phyloP scores from a whole-genome alignment of 768 basidiomycete genomes.

The Auricularia heimuer region DNA sequence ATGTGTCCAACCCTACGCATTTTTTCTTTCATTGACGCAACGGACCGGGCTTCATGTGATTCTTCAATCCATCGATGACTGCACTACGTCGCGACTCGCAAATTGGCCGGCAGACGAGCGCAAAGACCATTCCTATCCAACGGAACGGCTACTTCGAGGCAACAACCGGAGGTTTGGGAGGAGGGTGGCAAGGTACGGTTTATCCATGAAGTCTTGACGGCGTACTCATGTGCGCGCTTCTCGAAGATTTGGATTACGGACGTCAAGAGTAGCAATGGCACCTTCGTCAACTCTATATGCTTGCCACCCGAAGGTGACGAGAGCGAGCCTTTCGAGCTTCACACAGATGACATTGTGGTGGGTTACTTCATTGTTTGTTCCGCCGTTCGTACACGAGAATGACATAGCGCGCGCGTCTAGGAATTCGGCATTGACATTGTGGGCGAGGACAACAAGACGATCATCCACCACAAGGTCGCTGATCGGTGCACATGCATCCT shows the following conservation, averaged over 20 bases:
- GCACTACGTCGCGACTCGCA: constrained; percentile 18
- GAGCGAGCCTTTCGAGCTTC: constrained; percentile 86
- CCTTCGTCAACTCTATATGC: constrained; percentile 94
- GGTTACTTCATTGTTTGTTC: constrained; percentile 20
- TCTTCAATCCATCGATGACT: neutral
- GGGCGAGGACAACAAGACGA: constrained; percentile 95
- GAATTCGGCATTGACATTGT: constrained; percentile 99
- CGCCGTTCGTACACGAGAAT: too few relatives aligned
- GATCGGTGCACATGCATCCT: constrained; percentile 87
- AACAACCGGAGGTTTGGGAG: constrained; percentile 40
- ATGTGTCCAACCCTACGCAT: too few relatives aligned
- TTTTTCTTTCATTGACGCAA: too few relatives aligned
- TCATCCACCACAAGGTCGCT: constrained; percentile 97
- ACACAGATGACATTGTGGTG: constrained; percentile 93
- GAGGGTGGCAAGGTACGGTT: constrained; percentile 30
- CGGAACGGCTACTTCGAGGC: constrained; percentile 82
- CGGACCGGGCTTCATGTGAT: too few relatives aligned
- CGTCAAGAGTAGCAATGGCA: constrained; percentile 77
- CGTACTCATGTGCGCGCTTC: neutral
- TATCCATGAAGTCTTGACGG: neutral
- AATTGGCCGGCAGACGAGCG: constrained; percentile 96
- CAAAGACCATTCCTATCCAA: constrained; percentile 83
- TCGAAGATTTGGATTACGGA: constrained; percentile 92
- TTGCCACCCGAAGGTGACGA: constrained; percentile 83
- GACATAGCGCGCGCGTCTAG: constrained; percentile 27